Conservation (phyloP, 2,329 filamentous ascomycete species). For the Cyclaneusma minus region DNA sequence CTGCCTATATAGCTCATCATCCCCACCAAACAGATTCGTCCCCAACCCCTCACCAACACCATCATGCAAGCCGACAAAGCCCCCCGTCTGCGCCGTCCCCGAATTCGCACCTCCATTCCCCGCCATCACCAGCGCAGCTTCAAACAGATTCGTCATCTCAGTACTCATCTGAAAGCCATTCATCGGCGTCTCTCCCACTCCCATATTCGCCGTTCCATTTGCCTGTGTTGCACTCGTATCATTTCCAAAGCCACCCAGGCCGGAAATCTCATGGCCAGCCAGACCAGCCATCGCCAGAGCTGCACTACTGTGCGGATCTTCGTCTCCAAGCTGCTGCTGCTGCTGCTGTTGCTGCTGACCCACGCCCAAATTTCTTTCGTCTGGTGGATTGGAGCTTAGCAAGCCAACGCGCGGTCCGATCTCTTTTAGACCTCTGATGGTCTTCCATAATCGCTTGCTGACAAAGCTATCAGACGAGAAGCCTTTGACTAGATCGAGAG, state of each 20-base stretch:
- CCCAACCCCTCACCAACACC: slow-evolving; percentile 5
- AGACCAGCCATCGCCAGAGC: slow-evolving; percentile 40
- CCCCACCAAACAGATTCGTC: slow-evolving; percentile 17
- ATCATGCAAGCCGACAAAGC: slow-evolving; percentile 1
- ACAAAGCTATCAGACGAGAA: slow-evolving; percentile 58
- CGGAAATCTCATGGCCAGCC: slow-evolving; percentile 21
- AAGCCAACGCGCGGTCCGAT: slow-evolving; percentile 56
- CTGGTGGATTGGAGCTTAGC: too few relatives aligned
- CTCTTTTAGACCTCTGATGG: slow-evolving; percentile 53
- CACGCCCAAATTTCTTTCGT: slow-evolving; percentile 19
- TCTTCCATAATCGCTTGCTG: slow-evolving; percentile 58
- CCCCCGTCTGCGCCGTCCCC: slow-evolving; percentile 4
- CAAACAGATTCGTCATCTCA: slow-evolving; percentile 20
- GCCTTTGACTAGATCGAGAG: slow-evolving; percentile 57
- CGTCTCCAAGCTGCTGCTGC: slow-evolving; percentile 15
- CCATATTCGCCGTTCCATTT: slow-evolving; percentile 3
- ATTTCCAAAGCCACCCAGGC: slow-evolving; percentile 6
- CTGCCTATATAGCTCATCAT: slow-evolving; percentile 19
- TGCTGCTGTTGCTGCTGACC: too few relatives aligned
- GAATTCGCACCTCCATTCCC: slow-evolving; percentile 8
- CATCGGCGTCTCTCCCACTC: slow-evolving; percentile 7
- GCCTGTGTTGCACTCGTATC: slow-evolving; percentile 3
- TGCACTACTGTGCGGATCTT: slow-evolving; percentile 34
- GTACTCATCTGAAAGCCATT: slow-evolving; percentile 20
- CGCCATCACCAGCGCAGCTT: slow-evolving; percentile 16